Evolutionary conservation across 352 stramenopile genomes (phyloP).

Genomic region (Blastocystis sp.): DNA sequence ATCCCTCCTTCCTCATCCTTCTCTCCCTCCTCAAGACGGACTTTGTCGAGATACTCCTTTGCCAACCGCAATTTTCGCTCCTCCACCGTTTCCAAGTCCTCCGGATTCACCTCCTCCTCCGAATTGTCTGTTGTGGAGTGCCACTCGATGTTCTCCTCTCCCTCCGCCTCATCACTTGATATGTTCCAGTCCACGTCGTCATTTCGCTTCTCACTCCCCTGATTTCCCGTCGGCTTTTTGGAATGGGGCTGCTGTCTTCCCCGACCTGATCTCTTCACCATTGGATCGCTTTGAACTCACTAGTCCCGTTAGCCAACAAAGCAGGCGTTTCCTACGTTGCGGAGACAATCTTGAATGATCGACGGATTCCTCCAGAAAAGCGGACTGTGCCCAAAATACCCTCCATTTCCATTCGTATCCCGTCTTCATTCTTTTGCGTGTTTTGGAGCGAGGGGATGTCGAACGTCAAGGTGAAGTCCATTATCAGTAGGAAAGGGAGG

Average conservation of each 20-base stretch:
- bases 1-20: conserved; percentile 63
- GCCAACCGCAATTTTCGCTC: conserved; percentile 76
- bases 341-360: too few relatives aligned
- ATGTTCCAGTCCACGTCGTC: conserved; percentile 54
- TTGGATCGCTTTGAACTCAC: too few relatives aligned
- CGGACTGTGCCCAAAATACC: too few relatives aligned
- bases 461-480: too few relatives aligned
- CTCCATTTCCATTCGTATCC: too few relatives aligned
- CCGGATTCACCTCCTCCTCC: conserved; percentile 65
- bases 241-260: conserved; percentile 43
- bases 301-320: too few relatives aligned
- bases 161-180: conserved; percentile 21
- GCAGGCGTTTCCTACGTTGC: too few relatives aligned
- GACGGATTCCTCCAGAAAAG: too few relatives aligned
- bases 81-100: conserved; percentile 69
- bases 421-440: too few relatives aligned
- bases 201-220: background rate
- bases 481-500: too few relatives aligned
- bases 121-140: background rate
- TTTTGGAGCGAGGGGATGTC: too few relatives aligned
- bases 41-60: conserved; percentile 74
- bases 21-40: conserved; percentile 67
- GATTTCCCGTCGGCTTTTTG: background rate
- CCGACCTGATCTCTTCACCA: conserved; percentile 44
- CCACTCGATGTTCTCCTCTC: conserved; percentile 28